phyloP scores from a whole-genome alignment of 1,139 yeast species.

The Pichia sp. region DNA sequence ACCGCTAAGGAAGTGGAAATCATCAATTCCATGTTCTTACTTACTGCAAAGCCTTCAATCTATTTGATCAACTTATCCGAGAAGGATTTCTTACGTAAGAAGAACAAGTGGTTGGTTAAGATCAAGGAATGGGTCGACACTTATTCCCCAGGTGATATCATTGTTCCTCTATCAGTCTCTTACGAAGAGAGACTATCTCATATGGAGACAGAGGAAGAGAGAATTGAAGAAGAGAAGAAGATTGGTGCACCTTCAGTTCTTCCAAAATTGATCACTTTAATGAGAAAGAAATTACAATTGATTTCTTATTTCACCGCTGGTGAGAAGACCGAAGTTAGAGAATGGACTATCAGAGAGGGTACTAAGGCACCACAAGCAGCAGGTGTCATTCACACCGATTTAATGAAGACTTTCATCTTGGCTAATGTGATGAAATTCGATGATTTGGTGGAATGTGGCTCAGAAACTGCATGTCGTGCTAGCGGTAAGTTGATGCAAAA shows the following conservation, averaged over 20 bases:
- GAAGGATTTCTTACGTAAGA: conserved; percentile 91
- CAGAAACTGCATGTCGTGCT: conserved; percentile 80
- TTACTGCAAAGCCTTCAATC: conserved; percentile 95
- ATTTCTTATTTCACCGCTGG: conserved; percentile 84
- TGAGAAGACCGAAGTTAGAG: conserved; percentile 72
- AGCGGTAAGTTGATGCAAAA: conserved; percentile 89
- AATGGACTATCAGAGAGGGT: conserved; percentile 82
- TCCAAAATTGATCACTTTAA: conserved; percentile 78
- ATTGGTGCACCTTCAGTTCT: conserved; percentile 80
- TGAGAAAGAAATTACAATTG: conserved; percentile 79
- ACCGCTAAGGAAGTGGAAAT: conserved; percentile 82
- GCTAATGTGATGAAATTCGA: conserved; percentile 81
- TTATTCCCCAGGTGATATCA: conserved; percentile 89
- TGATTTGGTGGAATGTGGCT: conserved; percentile 78
- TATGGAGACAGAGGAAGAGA: conserved; percentile 87
- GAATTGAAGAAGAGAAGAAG: conserved; percentile 81
- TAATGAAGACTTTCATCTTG: conserved; percentile 68
- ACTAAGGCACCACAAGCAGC: conserved; percentile 88
- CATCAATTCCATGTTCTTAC: conserved; percentile 78
- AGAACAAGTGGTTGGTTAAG: conserved; percentile 86
- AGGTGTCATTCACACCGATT: conserved; percentile 77
- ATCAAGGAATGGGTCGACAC: conserved; percentile 97
- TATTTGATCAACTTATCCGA: conserved; percentile 92
- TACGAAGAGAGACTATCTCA: conserved; percentile 89
- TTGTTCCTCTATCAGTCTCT: conserved; percentile 89